These are phyloP conservation scores for Cercospora nicotianae DNA, from an alignment of 2,329 filamentous ascomycete species.

Conservation along the genomic window DNA sequence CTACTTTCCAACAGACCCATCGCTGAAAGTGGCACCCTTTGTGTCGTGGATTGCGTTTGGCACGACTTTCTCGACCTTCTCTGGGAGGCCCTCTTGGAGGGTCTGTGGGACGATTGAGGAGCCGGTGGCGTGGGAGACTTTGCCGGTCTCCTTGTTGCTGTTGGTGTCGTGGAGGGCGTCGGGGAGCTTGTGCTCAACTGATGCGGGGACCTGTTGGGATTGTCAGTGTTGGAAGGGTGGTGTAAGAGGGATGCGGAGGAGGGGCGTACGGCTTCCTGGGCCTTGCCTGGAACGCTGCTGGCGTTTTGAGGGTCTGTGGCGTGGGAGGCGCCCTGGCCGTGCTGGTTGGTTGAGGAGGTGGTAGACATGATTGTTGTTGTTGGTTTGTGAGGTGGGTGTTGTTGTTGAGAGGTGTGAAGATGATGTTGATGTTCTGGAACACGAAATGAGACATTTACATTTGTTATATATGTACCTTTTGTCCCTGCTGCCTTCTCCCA, in stretches of 20 bases:
- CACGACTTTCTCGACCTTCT: constrained; percentile 47
- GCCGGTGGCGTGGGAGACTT: constrained; percentile 45
- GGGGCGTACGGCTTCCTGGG: constrained; percentile 6
- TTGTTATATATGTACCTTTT: neutral
- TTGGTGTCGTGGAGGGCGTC: constrained; percentile 26
- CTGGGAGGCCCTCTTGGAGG: constrained; percentile 47
- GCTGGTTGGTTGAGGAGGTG: constrained; percentile 28
- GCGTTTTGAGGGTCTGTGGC: constrained; percentile 38
- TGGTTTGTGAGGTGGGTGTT: neutral
- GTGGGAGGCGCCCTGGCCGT: constrained; percentile 46
- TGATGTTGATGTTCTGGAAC: neutral
- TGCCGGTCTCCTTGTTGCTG: constrained; percentile 37
- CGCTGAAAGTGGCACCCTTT: constrained; percentile 28
- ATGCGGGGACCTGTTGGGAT: constrained; percentile 39
- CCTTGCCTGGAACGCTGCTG: constrained; percentile 8
- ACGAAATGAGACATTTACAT: neutral
- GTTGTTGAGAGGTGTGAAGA: neutral
- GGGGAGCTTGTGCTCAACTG: constrained; percentile 23
- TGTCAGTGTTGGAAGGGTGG: too few species aligned
- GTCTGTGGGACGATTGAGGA: constrained; percentile 46
- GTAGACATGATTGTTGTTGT: neutral
- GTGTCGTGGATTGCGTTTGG: constrained; percentile 49
- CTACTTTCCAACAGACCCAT: constrained; percentile 19
- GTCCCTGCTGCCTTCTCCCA: neutral
- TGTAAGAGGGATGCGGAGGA: too few species aligned